Conservation (phyloP, 345 rosid genomes). For the Odontarrhena argentea region DNA sequence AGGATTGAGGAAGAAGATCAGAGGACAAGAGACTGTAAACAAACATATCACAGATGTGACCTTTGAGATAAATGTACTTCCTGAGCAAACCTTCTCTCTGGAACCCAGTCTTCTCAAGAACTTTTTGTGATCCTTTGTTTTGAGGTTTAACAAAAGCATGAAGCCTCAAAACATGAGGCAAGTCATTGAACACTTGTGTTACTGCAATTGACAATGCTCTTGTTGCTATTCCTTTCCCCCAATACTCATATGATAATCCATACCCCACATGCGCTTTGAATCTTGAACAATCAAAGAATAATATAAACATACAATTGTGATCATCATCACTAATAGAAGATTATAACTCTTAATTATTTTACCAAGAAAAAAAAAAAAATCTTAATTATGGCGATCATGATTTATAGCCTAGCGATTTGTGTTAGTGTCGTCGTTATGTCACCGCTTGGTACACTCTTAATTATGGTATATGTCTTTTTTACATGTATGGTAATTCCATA, state of each 20-base stretch:
- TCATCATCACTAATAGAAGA: too few species aligned
- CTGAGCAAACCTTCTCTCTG: slow-evolving; percentile 48
- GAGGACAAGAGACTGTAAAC: slow-evolving; percentile 44
- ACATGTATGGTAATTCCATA: neutral
- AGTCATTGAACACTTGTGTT: slow-evolving; percentile 41
- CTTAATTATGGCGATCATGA: too few species aligned
- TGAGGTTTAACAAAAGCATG: slow-evolving; percentile 47
- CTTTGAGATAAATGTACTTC: slow-evolving; percentile 47
- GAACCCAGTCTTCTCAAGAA: slow-evolving; percentile 50
- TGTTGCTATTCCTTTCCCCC: slow-evolving; percentile 55
- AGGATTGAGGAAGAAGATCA: slow-evolving; percentile 14
- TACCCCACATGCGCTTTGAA: slow-evolving; percentile 47
- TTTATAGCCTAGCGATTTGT: too few species aligned
- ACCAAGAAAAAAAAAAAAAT: too few species aligned
- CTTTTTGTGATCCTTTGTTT: slow-evolving; percentile 50
- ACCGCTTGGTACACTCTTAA: too few species aligned
- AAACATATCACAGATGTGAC: slow-evolving; percentile 36
- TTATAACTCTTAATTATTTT: too few species aligned
- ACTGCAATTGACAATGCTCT: slow-evolving; percentile 44
- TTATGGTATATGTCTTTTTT: neutral
- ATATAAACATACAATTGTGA: neutral
- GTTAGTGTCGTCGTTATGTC: too few species aligned
- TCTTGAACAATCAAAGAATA: neutral
- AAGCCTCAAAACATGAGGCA: slow-evolving; percentile 45
- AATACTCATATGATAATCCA: slow-evolving; percentile 45